Base-by-base conservation (phyloP, 495 filamentous ascomycete species). In the Podospora anserina region DNA sequence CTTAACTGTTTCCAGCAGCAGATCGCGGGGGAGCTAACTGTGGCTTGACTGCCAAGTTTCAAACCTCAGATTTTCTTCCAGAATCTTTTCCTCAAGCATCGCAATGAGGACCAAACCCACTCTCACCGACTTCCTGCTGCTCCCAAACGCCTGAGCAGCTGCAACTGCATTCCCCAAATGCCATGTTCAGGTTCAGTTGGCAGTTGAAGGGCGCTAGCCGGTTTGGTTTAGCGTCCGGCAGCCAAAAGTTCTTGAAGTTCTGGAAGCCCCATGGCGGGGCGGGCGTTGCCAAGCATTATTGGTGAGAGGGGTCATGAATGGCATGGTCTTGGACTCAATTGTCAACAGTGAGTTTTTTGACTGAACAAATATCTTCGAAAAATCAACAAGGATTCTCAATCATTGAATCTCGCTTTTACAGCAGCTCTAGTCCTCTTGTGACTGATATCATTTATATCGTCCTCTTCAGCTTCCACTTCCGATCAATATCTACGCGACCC, bases 11-110 rank as follows among this genome's bases (percentile, higher is more conserved):
- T 54, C 27, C 49, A 27, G 16, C 49, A 27, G 16, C 65, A 61
- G 64, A 34, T 55, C 65, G 69, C 49, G 69, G 64, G 68, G 68
- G 55, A 69, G 23, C 58, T 62, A 16, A 3, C 39, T 49, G 39
- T 49, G 39, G 39, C 39, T 49, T 49, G 56, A 26, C 39, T 49
- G 39, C 39, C 56, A 58, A 58, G 56, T 32, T 32, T 7, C 7
- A 1, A 32, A 4, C 4, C 6, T 6, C 6, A 4, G 30, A 32
- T 20, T 20, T 20, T 20, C 20, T 20, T 20, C 20, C 20, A 20
- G 20, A 20, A 20, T 1, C 20, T 1, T 20, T 20, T 20, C 20
- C 20, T 20, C 20, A n/a, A n/a, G n/a, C n/a, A n/a, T n/a, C n/a
- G n/a, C n/a, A n/a, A n/a, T n/a, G n/a, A n/a, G n/a, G n/a, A n/a